Evolutionary conservation across 768 basidiomycete genomes (phyloP), one percentile per base, ranked within the genome.

Genomic region (Termitomyces sp.): DNA sequence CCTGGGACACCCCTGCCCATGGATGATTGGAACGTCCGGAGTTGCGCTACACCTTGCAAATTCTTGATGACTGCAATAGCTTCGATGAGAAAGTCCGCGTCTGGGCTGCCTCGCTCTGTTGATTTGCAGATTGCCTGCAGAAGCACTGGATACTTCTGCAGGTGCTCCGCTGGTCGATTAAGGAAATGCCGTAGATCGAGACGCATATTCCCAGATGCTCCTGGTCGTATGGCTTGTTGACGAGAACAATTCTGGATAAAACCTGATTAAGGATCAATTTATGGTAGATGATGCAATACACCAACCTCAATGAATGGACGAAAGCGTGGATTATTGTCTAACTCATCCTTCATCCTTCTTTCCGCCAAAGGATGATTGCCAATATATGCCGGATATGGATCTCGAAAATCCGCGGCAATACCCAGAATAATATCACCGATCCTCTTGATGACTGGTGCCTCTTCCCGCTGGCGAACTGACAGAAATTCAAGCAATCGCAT

Each of bases 381-480:
- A n/a, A 92, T 80, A 61, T 95, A 97, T 6, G 77, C 79, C 0
- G 93, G 90, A 68, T 98, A 98, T 2, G 87, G 85, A 7, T 83
- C 76, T 46, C 90, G 82, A 72, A 97, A 97, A 62, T 95, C 90
- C 4, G 90, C 85, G 0, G 95, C 95, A 0, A 90, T 87, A 16
- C 86, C 84, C 37, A 97, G 73, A 66, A 97, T 90, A 40, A 97
- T 83, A 66, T 97, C 94, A 0, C 96, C 95, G 17, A 98, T 89
- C 54, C 81, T 81, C 59, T 86, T 82, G 34, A 98, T 89, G 43
- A 97, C 79, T 0, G 90, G 89, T 2, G 82, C 81, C 62, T 95
- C 88, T 68, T 97, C 95, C 63, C 73, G 87, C 68, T 97, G 93
- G 29, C 94, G 83, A 34, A 93, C 87, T 57, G 88, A 84, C 72